Evolutionary conservation across 805 yeast species (phyloP).

Genomic region (Hanseniaspora vineae): DNA sequence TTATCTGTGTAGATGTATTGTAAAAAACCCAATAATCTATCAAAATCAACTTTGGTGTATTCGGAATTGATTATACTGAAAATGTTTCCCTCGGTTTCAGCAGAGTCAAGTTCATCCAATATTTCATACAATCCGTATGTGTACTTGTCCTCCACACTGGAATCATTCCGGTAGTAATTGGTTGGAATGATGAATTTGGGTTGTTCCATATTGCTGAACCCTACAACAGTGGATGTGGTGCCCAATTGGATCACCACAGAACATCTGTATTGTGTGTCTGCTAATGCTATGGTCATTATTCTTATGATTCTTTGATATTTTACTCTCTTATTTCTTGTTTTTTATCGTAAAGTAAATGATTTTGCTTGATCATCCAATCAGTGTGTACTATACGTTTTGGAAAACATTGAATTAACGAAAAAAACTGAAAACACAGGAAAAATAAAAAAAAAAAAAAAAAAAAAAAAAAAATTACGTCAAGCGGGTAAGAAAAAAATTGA

Average conservation of each 20-base stretch:
- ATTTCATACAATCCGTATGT: constrained; percentile 20
- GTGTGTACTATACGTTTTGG: too few relatives aligned
- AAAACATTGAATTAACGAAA: too few relatives aligned
- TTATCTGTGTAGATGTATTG: constrained; percentile 40
- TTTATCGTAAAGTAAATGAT: too few relatives aligned
- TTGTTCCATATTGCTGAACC: constrained; percentile 49
- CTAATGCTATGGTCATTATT: neutral
- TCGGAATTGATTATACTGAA: constrained; percentile 40
- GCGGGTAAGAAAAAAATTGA: too few relatives aligned
- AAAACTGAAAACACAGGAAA: too few relatives aligned
- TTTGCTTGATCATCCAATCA: neutral
- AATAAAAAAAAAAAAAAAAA: too few relatives aligned
- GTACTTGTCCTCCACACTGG: too few relatives aligned
- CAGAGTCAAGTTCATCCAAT: constrained; percentile 11
- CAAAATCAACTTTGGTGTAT: constrained; percentile 34
- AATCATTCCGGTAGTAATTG: constrained; percentile 37
- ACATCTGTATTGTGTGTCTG: constrained; percentile 25
- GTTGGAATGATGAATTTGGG: constrained; percentile 50
- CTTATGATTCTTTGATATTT: constrained; percentile 1
- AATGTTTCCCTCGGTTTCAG: constrained; percentile 12
- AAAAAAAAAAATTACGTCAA: too few relatives aligned
- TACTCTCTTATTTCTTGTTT: neutral
- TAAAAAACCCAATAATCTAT: constrained; percentile 49
- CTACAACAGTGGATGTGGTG: constrained; percentile 51
- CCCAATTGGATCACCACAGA: constrained; percentile 64